Evolutionary conservation across 371 early-diverging fungal genomes (phyloP), one percentile per base, ranked within the genome.

Genomic region (Mucor plumbeus): DNA sequence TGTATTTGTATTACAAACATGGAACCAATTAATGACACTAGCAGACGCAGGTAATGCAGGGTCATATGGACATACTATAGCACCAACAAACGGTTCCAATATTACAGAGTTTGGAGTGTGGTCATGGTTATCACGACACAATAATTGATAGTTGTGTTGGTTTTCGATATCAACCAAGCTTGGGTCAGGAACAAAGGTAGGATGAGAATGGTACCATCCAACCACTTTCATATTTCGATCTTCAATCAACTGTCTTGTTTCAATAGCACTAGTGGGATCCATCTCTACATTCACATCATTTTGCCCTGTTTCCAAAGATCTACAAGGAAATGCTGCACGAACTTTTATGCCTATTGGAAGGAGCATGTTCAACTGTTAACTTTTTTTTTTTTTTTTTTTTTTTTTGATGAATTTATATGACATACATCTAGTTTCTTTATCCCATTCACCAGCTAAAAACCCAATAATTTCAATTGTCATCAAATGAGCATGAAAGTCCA

Each of bases 131-230:
- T 87, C 87, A 54, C 88, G 78, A 64, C 88, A 91, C 0, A 90
- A 82, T 15, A 73, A 64, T 77, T 95, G 96, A 67, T 95, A 94
- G 10, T 89, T 90, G 47, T 83, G 84, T 74, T 94, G 96, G 74
- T 92, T 94, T 71, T 91, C 88, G 70, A 93, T 84, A 74, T 95
- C 94, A 39, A 92, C 84, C 39, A 88, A 67, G 36, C 91, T 90
- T 31, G 94, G 94, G 48, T 88, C 85, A 7, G 94, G 90, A 26
- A 83, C 78, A 74, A 93, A 93, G 0, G 90, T 87, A 26, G 94
- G 94, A 74, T 94, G 94, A 40, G 91, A 91, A 71, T 94, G 94
- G 75, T 92, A 94, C 94, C 96, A 95, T 15, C 96, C 96, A 7
- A 95, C 92, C 5, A 95, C 91, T 17, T 82, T 78, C 87, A 95